Percentiles rank a stretch among this genome's conserved stretches.
These are phyloP conservation scores for Aspergillus pseudoterreus DNA, from an alignment of 2,329 filamentous ascomycete genomes.

Conservation along the genomic window DNA sequence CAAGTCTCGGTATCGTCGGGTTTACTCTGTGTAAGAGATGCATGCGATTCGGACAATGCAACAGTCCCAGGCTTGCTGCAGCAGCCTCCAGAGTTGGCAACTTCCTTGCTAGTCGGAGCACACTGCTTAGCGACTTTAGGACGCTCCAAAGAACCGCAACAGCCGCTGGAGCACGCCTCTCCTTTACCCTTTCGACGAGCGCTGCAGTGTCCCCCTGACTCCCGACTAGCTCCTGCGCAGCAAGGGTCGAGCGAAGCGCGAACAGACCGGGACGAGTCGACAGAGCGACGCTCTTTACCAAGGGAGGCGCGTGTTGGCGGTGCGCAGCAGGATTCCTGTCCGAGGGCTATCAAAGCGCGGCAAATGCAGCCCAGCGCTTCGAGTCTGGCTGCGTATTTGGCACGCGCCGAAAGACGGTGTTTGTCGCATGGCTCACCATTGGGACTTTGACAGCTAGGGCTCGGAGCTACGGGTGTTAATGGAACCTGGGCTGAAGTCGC, in stretches of 20 bases:
- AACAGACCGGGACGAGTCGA: slow-evolving; percentile 5
- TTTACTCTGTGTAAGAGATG: background rate
- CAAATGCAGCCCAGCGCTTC: slow-evolving; percentile 54
- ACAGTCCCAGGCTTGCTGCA: background rate
- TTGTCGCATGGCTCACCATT: slow-evolving; percentile 33
- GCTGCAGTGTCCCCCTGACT: background rate
- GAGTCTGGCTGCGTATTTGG: slow-evolving; percentile 44
- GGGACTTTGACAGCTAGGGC: slow-evolving; percentile 4
- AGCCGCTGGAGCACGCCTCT: background rate
- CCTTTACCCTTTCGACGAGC: background rate
- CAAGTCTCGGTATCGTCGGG: background rate
- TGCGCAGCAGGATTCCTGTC: slow-evolving; percentile 51
- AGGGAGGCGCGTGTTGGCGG: slow-evolving; percentile 12
- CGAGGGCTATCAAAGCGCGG: slow-evolving; percentile 49
- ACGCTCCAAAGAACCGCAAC: background rate
- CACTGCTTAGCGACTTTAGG: background rate
- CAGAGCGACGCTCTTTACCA: slow-evolving; percentile 4
- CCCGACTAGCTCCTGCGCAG: slow-evolving; percentile 2
- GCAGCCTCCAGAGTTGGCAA: background rate
- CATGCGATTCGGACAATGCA: background rate
- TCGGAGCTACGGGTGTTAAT: slow-evolving; percentile 1
- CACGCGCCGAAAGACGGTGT: slow-evolving; percentile 34
- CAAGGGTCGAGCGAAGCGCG: slow-evolving; percentile 12
- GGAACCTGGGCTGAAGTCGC: too few relatives aligned
- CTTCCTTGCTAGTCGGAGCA: background rate